Evolutionary conservation across 2,329 filamentous ascomycete species (phyloP), one percentile per base, ranked within the genome.

Genomic region (Aspergillus luchuensis): DNA sequence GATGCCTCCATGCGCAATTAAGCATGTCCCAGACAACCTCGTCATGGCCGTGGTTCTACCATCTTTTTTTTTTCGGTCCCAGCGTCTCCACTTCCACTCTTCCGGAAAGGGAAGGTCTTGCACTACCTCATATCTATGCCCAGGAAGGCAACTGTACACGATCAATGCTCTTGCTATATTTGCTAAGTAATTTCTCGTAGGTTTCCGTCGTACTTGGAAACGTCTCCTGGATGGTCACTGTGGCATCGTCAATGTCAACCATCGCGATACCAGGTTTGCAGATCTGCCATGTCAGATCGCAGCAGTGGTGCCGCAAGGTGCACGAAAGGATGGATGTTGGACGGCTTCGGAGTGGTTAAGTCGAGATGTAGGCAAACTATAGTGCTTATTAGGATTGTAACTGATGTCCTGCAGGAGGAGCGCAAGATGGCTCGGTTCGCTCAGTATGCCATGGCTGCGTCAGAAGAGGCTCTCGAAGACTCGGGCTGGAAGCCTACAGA

Each of bases 361-460:
- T 63, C 69, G 72, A 62, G 76, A 77, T 69, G 79, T 80, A 68
- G 49, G 72, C 66, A 23, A 63, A 4, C 63, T 28, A 25, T 41
- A 47, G 50, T 17, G 7, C 36, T 38, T 4, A 1, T 33, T 17
- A 47, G 28, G 39, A 4, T 3, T 17, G 13, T 47, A 25, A 11
- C 53, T 64, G 19, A 61, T 56, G 17, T 15, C 43, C 11, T 19
- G 28, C 33, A 87, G 85, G 86, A 89, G 64, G 81, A 85, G 69
- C 86, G 92, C 4, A 90, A 91, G 71, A 96, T 96, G 88, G 92
- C 95, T n/a, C 84, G 81, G 23, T 98, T 98, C 73, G 86, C 92
- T 4, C 93, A 98, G 75, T 98, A 96, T 79, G 94, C 93, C 13
- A 84, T 97, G 71, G 92, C 91, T 11, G 92, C 93, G 2, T 85